A percentile compares a stretch with the other conserved stretches of the same genome.
Evolutionary conservation across 495 filamentous ascomycete genomes (phyloP).

Genomic region (Penicillium parvum): DNA sequence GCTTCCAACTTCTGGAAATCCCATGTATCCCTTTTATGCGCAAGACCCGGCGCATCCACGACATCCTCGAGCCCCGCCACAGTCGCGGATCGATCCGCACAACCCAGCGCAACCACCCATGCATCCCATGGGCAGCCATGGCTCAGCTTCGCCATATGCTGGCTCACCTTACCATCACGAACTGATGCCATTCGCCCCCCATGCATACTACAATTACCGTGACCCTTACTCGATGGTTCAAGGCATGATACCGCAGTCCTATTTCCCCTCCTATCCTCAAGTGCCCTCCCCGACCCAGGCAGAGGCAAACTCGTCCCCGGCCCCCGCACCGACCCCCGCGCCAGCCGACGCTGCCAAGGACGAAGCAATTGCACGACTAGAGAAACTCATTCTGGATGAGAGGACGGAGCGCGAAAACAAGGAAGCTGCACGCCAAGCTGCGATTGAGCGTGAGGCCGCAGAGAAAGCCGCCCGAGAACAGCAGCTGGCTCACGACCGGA

Average conservation of each 20-base stretch:
- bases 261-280: conserved; percentile 34
- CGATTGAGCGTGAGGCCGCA: conserved; percentile 43
- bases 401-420: conserved; percentile 40
- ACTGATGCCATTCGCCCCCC: conserved; percentile 44
- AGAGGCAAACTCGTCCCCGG: conserved; percentile 16
- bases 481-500: conserved; percentile 40
- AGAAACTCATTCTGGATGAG: conserved; percentile 50
- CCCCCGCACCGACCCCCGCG: conserved; percentile 9
- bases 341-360: conserved; percentile 39
- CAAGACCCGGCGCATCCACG: conserved; percentile 30
- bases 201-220: conserved; percentile 44
- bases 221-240: conserved; percentile 39
- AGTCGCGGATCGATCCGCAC: conserved; percentile 29
- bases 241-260: conserved; percentile 35
- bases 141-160: conserved; percentile 28
- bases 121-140: conserved; percentile 29
- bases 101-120: conserved; percentile 27
- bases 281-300: conserved; percentile 34
- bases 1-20: conserved; percentile 30
- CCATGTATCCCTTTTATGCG: conserved; percentile 35
- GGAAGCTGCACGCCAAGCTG: conserved; percentile 38
- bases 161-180: conserved; percentile 42
- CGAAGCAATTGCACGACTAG: conserved; percentile 49
- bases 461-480: conserved; percentile 51
- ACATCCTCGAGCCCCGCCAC: conserved; percentile 22